Conservation (phyloP, 305 asterid genomes). For the Solanum hybrid region DNA sequence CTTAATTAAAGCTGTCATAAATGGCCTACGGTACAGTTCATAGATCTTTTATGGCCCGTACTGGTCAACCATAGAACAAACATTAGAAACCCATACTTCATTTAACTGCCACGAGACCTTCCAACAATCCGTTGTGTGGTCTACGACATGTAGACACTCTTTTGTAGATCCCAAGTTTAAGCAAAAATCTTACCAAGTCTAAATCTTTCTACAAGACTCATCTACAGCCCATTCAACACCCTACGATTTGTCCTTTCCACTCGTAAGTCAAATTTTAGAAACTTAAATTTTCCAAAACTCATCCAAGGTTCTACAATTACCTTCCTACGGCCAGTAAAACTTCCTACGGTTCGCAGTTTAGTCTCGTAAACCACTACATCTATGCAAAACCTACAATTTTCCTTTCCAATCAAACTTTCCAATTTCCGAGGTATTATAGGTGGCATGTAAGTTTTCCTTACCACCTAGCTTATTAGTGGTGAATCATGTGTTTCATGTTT, state of each 20-base stretch:
- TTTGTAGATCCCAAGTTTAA: too few relatives aligned
- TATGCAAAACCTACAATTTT: too few relatives aligned
- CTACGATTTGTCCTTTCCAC: neutral
- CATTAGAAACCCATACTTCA: neutral
- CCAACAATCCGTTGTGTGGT: neutral
- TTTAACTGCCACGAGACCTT: neutral
- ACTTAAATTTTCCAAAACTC: neutral
- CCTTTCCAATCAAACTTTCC: neutral
- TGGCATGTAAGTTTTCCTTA: too few relatives aligned
- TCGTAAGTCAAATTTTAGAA: too few relatives aligned
- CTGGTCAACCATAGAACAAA: neutral
- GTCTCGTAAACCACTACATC: neutral
- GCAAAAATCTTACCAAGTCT: too few relatives aligned
- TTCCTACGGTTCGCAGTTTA: neutral
- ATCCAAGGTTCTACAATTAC: neutral
- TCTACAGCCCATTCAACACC: neutral
- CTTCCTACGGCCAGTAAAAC: too few relatives aligned
- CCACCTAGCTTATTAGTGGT: too few relatives aligned
- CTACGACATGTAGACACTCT: neutral
- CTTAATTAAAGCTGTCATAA: neutral
- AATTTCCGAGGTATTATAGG: neutral
- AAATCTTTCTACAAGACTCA: neutral
- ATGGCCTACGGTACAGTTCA: neutral
- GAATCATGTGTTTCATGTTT: too few relatives aligned
- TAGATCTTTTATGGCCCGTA: neutral